Conservation (phyloP, 1,139 yeast species). For the Candida tetrigidarum region DNA sequence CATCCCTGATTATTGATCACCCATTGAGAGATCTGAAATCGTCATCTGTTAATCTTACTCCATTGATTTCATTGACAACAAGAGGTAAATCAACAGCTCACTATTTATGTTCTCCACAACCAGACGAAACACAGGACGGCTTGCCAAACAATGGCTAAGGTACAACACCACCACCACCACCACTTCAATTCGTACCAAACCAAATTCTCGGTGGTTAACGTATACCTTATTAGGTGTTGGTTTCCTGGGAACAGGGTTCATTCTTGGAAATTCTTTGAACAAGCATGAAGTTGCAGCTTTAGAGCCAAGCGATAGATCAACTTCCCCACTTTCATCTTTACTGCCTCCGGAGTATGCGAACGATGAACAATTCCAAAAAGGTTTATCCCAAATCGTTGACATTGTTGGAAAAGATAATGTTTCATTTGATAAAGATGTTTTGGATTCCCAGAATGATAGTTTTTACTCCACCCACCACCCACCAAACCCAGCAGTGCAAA, state of each 20-base stretch:
- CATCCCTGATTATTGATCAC: too few relatives aligned
- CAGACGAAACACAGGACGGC: neutral
- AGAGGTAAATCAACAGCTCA: too few relatives aligned
- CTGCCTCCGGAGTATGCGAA: constrained; percentile 21
- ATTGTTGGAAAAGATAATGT: constrained; percentile 19
- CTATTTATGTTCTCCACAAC: constrained; percentile 3
- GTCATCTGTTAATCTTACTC: neutral
- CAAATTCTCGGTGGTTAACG: constrained; percentile 4
- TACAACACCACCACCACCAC: constrained; percentile 4
- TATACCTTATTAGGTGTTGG: constrained; percentile 11
- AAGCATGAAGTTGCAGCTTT: neutral
- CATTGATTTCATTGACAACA: neutral
- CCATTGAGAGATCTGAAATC: too few relatives aligned
- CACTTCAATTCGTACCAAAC: neutral
- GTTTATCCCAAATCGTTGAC: constrained; percentile 17
- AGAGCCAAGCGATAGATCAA: constrained; percentile 15
- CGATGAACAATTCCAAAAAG: constrained; percentile 18
- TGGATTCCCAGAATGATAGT: constrained; percentile 60
- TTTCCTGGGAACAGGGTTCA: constrained; percentile 12
- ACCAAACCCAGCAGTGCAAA: constrained; percentile 45
- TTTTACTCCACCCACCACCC: constrained; percentile 71
- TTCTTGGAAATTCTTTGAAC: constrained; percentile 9
- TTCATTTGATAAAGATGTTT: constrained; percentile 30
- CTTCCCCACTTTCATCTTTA: constrained; percentile 20
- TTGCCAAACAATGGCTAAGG: constrained; percentile 1